These are phyloP conservation scores for Zygosaccharomyces gambellarensis DNA, from an alignment of 805 yeast genomes.

Conservation along the genomic window DNA sequence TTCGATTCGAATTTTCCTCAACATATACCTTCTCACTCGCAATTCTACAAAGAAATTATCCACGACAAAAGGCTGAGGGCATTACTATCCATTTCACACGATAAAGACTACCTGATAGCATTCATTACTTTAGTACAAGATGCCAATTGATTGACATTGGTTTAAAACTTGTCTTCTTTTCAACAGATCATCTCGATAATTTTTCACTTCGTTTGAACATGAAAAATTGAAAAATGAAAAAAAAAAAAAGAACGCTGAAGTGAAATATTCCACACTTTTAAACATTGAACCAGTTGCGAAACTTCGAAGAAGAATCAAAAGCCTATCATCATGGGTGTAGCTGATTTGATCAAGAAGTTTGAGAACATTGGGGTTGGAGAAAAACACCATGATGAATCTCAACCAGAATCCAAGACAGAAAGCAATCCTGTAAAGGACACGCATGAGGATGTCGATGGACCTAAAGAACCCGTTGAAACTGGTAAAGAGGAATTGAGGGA, in stretches of 20 bases:
- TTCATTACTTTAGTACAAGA: constrained; percentile 7
- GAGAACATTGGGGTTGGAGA: constrained; percentile 26
- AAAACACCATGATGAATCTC: not conserved
- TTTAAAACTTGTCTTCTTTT: not conserved
- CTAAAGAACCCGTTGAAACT: not conserved
- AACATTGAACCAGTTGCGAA: not conserved
- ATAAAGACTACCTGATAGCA: constrained; percentile 26
- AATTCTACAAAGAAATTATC: constrained; percentile 17
- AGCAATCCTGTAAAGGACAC: not conserved
- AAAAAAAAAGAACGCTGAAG: not conserved
- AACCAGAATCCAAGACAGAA: not conserved
- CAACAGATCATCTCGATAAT: not conserved
- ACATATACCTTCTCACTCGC: not conserved
- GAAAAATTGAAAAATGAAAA: not conserved
- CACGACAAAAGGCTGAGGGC: constrained; percentile 7
- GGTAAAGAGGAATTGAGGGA: not conserved
- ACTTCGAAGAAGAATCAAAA: not conserved
- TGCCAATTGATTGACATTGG: not conserved
- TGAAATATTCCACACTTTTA: constrained; percentile 1
- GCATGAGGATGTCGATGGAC: not conserved
- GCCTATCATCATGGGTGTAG: constrained; percentile 33
- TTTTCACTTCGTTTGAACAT: not conserved
- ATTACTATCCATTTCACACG: constrained; percentile 30
- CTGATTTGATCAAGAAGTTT: constrained; percentile 36
- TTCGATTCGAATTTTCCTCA: constrained; percentile 11